Evolutionary conservation across 768 basidiomycete genomes (phyloP), one percentile per base, ranked within the genome.

Genomic region (Phlebiopsis flavidoalba): DNA sequence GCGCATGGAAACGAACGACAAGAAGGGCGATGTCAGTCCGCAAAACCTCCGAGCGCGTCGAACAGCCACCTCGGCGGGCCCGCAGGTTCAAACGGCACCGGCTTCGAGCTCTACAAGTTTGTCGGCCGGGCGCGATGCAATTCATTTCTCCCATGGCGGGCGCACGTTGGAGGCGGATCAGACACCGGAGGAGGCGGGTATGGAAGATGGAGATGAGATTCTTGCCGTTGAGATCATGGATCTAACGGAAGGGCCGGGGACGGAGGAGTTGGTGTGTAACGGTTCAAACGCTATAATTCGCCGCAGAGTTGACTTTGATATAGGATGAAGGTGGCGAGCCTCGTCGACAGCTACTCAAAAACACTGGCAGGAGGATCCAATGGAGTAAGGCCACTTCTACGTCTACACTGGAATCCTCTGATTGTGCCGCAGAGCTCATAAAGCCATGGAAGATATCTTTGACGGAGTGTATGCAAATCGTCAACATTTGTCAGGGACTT

Each of bases 211-310:
- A 5, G 93, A 95, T 70, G 91, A 93, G 74, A 91, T 95, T 70
- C 76, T 93, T 53, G 93, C 93, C 14, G 88, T 94, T 19, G 93
- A 95, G 75, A 74, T 95, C 72, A 91, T 93, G 90, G 93, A 95
- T 70, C 78, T 95, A 66, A 94, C 93, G 7, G 85, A 88, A 57
- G 83, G 83, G 35, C 78, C 84, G 7, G 77, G 78, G 51, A 72
- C 81, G 37, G 87, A 89, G 63, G 80, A 82, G 64, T 81, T 83
- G 80, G 89, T 88, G 57, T 59, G 71, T 64, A 22, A 37, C 33
- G 37, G 65, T 56, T 26, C 43, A 21, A n/a, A 55, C 56, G 31
- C 45, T 21, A 59, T 40, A 37, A 52, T 50, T 5, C 37, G 11
- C 19, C 11, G 35, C 57, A 1, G 11, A 17, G 11, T 35, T 36